A percentile compares a stretch with the other conserved stretches of the same genome.
Evolutionary conservation across 441 rosid species (phyloP).

Genomic region (Mallotus repandus): DNA sequence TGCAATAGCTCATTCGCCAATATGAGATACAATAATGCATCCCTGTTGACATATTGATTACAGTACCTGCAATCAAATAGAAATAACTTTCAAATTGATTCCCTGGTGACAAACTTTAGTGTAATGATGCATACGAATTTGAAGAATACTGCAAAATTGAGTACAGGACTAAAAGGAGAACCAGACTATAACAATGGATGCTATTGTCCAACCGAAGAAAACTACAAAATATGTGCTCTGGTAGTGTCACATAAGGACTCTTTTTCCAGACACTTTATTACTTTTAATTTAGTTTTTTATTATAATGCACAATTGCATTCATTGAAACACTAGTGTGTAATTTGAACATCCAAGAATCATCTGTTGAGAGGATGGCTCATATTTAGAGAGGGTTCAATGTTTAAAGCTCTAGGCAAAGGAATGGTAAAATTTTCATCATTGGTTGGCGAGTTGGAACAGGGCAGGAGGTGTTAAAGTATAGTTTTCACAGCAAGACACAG

Average conservation of each 20-base stretch:
- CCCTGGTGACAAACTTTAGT: background rate
- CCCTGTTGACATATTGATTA: slow-evolving; percentile 89
- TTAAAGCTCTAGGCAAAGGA: background rate
- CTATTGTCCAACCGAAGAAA: background rate
- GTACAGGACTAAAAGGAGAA: slow-evolving; percentile 3
- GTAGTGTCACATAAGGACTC: background rate
- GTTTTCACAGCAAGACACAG: background rate
- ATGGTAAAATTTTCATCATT: background rate
- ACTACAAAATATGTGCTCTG: background rate
- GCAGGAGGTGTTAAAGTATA: no score
- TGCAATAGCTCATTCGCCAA: slow-evolving; percentile 94
- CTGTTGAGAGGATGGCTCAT: background rate
- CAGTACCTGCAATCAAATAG: slow-evolving; percentile 67
- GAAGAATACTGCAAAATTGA: background rate
- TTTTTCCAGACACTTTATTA: background rate
- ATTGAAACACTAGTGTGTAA: background rate
- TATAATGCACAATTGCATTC: background rate
- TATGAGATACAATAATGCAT: slow-evolving; percentile 84
- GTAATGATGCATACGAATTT: background rate
- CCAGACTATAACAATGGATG: background rate
- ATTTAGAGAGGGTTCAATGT: background rate
- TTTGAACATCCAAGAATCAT: background rate
- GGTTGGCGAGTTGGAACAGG: background rate
- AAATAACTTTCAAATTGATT: slow-evolving; percentile 24
- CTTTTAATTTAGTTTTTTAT: background rate